Percentiles rank a stretch among this genome's conserved stretches.
These are phyloP conservation scores for Combretum micranthum DNA, from an alignment of 345 rosid species.

Conservation along the genomic window DNA sequence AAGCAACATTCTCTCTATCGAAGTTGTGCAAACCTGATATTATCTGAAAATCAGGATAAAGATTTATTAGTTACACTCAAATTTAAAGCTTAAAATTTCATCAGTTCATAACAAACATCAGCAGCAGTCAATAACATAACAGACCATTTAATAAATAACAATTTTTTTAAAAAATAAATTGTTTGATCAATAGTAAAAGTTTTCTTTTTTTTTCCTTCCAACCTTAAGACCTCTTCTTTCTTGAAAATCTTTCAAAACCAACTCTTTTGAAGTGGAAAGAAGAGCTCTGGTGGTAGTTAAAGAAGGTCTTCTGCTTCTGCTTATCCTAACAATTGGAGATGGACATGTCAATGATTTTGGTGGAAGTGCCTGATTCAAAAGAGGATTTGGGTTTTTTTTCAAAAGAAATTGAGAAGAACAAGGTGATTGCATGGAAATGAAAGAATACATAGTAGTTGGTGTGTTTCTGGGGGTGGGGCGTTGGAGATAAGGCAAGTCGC, in stretches of 20 bases:
- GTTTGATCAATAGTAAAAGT: no score
- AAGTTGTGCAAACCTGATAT: slow-evolving; percentile 54
- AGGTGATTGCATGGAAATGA: slow-evolving; percentile 24
- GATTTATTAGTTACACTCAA: no score
- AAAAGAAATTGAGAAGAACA: slow-evolving; percentile 24
- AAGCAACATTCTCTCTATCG: slow-evolving; percentile 42
- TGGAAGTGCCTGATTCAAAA: slow-evolving; percentile 17
- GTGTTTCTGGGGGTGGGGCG: no score
- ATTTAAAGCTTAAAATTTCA: no score
- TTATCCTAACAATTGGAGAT: no score
- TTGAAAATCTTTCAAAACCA: slow-evolving; percentile 31
- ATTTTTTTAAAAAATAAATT: no score
- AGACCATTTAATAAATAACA: no score
- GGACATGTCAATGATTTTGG: slow-evolving; percentile 13
- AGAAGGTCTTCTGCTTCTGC: slow-evolving; percentile 11
- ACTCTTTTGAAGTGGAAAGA: slow-evolving; percentile 32
- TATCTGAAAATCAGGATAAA: slow-evolving; percentile 21
- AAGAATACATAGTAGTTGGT: slow-evolving; percentile 34
- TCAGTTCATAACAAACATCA: no score
- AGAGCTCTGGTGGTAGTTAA: slow-evolving; percentile 23
- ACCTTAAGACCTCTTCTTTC: slow-evolving; percentile 53
- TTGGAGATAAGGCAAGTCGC: no score
- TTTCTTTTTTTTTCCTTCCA: no score
- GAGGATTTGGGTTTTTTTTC: slow-evolving; percentile 24
- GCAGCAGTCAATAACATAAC: no score